Evolutionary conservation across 2,329 filamentous ascomycete species (phyloP), one percentile per base, ranked within the genome.

Genomic region (Xylaria sp.): DNA sequence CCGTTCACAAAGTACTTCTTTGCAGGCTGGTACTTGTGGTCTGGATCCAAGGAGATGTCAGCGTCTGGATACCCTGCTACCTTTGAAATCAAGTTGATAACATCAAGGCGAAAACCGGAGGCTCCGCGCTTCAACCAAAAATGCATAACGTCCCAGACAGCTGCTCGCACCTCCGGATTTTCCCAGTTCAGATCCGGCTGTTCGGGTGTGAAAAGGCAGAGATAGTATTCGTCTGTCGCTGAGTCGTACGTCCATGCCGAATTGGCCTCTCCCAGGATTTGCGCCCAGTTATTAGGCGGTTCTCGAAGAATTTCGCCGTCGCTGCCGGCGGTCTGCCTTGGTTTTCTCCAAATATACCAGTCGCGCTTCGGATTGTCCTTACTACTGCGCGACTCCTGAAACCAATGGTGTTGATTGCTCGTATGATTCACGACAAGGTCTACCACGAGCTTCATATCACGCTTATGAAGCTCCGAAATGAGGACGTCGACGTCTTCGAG

Each of bases 161-260:
- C 92, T 54, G 87, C 81, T 18, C 92, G 86, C 0, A 91, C 87
- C 10, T 86, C 87, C 0, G 84, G 84, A 66, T 91, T 92, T 75
- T 94, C 91, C 92, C 92, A 96, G 80, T 96, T 96, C n/a, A 96
- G 84, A 74, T 96, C 93, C 0, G 93, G 93, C 77, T 95, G 93
- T 71, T 92, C 88, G 5, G 86, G 86, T 6, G 90, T 89, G 78
- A 93, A 97, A 12, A 96, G 84, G 69, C 92, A 89, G 0, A 70
- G 58, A 29, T 68, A 69, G 42, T 70, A 70, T 16, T 70, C 65
- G 5, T 42, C 58, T 16, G 65, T 70, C n/a, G 18, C 10, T 25
- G 58, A 13, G 35, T 55, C 62, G 32, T 88, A 94, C 68, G 89
- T 83, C 92, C 91, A 93, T 0, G 86, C 84, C 68, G 83, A 88